Base-by-base conservation (phyloP, 805 yeast species). In the Ogataea nonfermentans region DNA sequence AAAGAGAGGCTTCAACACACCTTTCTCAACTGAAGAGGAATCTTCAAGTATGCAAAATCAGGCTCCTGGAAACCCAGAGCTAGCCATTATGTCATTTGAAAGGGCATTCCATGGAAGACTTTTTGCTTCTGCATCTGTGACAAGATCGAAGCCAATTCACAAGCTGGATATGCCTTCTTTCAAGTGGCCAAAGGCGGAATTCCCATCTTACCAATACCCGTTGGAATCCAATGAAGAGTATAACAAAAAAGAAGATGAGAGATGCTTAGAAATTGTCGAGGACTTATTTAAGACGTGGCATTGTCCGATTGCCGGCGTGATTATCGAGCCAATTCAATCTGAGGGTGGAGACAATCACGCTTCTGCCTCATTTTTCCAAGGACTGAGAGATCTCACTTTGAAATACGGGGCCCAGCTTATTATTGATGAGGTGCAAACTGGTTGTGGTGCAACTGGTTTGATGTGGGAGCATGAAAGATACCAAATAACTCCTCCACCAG, bases 171-270 rank as follows among this genome's bases (percentile, higher is more conserved):
- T 91, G 67, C 98, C 98, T 46, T 80, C 95, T 6, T 90, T 90
- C 71, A 78, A 86, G 59, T 90, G 97, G 97, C 98, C 98, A 59
- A 89, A 85, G 63, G 96, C 96, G 41, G 88, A 87, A 64, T 93
- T 85, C 70, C 80, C 95, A 22, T 74, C 74, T 48, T 70, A 71
- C 59, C 79, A 78, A 52, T 86, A 83, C 63, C 81, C 87, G 33
- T 73, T 91, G 53, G 86, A 81, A 61, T 95, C 84, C 65, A 96
- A 90, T 65, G 96, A 86, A 61, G 97, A 67, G 51, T 29, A 17
- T 33, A 90, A 90, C 75, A 67, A 70, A 34, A 63, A 70, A 35
- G 96, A 89, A 68, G 98, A 90, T 66, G 78, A 72, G 46, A 75
- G 93, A 58, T 86, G 96, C 63, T 73, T 90, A 49, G 75, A 68